Base-by-base conservation (phyloP, 75 land plant genomes). In the Cryptomeria japonica region DNA sequence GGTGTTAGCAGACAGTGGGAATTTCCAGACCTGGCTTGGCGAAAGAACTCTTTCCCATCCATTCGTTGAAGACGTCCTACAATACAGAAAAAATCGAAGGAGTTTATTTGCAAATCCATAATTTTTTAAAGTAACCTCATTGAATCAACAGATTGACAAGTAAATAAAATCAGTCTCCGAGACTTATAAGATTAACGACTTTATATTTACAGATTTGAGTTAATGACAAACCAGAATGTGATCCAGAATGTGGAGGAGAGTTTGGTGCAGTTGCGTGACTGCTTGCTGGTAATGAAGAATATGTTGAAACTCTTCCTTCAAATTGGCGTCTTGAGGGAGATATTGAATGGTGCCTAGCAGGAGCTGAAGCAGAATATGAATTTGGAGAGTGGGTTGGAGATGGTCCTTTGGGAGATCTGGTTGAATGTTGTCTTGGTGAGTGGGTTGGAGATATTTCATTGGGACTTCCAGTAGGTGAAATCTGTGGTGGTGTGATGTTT, bases 1-100 rank as follows among this genome's bases (percentile, higher is more conserved):
- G 1, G 44, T 79, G 16, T 38, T 22, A n/a, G 83, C 42, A 19
- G 58, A 61, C 31, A 16, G 34, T 53, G 41, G 36, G 64, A 49
- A 34, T 53, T n/a, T 25, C 64, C 82, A 86, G 89, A 97, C 99
- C 99, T 92, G 89, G 96, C 97, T 96, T 96, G 99, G 46, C 99
- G 99, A 86, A 97, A 97, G 85, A 97, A 97, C 77, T 96, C 97
- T 87, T 96, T 96, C n/a, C 99, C 97, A 91, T 97, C 99, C 32
- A 97, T 94, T 73, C 94, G 92, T 61, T 88, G 88, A 55, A 92
- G 88, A 84, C 91, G 89, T 70, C 91, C 99, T 97, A 91, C 39
- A 86, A 73, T 28, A 86, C 72, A 86, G 31, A 34, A 83, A 89
- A 86, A 84, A 83, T 37, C 61, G 31, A 56, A 70, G 56, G 34